Percentiles rank a stretch among this genome's conserved stretches.
Evolutionary conservation across 2,329 filamentous ascomycete genomes (phyloP).

Genomic region (Zymoseptoria brevis): DNA sequence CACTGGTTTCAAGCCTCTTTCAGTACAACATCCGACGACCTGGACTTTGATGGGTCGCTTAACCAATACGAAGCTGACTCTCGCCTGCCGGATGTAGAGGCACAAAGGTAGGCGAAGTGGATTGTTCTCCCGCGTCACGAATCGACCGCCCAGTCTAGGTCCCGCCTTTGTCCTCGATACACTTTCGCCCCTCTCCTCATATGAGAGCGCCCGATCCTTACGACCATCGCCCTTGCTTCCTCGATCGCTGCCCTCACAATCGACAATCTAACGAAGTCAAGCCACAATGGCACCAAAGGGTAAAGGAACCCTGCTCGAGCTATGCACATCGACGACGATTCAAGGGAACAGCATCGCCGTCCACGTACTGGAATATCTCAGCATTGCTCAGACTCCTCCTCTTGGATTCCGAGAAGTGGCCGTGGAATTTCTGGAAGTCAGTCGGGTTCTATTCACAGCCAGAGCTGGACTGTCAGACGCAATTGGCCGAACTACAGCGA

Average conservation of each 20-base stretch:
- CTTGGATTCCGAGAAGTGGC: conserved; percentile 53
- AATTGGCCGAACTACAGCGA: conserved; percentile 38
- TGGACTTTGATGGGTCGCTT: neutral
- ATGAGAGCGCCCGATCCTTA: neutral
- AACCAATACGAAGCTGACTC: neutral
- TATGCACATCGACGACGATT: conserved; percentile 52
- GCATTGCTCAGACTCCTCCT: conserved; percentile 47
- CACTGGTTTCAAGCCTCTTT: neutral
- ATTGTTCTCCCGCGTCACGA: neutral
- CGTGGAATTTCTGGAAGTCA: conserved; percentile 59
- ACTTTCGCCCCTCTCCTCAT: neutral
- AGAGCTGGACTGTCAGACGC: conserved; percentile 54
- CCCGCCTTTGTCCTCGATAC: neutral
- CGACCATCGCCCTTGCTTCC: neutral
- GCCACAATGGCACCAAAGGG: conserved; percentile 6
- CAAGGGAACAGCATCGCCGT: conserved; percentile 58
- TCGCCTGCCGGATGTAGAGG: neutral
- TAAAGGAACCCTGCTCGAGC: conserved; percentile 39
- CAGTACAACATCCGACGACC: neutral
- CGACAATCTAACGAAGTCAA: neutral
- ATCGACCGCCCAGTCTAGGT: neutral
- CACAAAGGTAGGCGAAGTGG: neutral
- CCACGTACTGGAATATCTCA: conserved; percentile 57
- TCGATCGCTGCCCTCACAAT: neutral
- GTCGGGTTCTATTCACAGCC: conserved; percentile 59